Percentiles rank a stretch among this genome's conserved stretches.
These are phyloP conservation scores for Hibiscus syriacus DNA, from an alignment of 345 rosid genomes.

Conservation along the genomic window DNA sequence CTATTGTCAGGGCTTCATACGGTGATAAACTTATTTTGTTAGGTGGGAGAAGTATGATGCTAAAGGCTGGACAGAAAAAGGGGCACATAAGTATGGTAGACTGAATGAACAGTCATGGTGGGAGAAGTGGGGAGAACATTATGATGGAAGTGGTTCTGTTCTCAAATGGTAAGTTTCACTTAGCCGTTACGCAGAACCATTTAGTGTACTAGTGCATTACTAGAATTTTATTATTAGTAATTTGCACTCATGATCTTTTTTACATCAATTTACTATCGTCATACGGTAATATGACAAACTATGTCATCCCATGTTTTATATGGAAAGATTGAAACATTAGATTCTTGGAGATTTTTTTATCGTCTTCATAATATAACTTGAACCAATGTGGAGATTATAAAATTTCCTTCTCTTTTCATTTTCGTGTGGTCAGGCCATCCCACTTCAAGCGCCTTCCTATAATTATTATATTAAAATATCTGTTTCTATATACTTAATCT, in stretches of 20 bases:
- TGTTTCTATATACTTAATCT: no score
- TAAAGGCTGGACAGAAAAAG: conserved; percentile 98
- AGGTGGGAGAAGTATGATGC: conserved; percentile 99
- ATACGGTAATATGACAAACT: not conserved
- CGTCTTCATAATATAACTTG: not conserved
- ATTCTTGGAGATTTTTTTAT: not conserved
- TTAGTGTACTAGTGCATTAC: not conserved
- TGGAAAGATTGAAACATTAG: not conserved
- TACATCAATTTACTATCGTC: not conserved
- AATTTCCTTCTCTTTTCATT: not conserved
- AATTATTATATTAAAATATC: not conserved
- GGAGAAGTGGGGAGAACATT: conserved; percentile 99
- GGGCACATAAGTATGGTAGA: conserved; percentile 95
- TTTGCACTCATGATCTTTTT: not conserved
- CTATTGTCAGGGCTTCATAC: not conserved
- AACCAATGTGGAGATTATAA: not conserved
- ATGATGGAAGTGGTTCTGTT: conserved; percentile 97
- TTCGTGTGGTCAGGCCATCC: conserved; percentile 1
- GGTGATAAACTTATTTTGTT: conserved; percentile 10
- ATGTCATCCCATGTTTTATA: not conserved
- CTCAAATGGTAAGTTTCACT: conserved; percentile 66
- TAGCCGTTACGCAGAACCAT: not conserved
- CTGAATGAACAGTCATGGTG: conserved; percentile 98
- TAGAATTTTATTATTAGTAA: not conserved
- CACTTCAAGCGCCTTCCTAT: not conserved